Evolutionary conservation across 148 eudicot species (phyloP), one percentile per base, ranked within the genome.

Genomic region (Vaccinium vitisidaea): DNA sequence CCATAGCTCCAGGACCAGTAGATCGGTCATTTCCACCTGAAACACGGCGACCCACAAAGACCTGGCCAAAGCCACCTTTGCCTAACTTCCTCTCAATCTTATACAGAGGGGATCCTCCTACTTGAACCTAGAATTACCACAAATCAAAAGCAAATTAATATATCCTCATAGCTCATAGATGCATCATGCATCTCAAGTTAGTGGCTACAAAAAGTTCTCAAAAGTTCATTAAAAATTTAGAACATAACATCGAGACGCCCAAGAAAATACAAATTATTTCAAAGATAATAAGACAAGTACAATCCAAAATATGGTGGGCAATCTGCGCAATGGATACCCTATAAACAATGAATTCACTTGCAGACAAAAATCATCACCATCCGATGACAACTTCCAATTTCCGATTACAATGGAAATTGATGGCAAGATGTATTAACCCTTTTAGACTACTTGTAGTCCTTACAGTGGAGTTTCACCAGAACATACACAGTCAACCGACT

Each of bases 21-120:
- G 87, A 65, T 30, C 94, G 90, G 9, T 92, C 98, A 89, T 69
- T 92, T 59, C 98, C 94, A 76, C 98, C 95, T 3, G 85, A 88
- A 80, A 91, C 86, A 83, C 96, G 96, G 10, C 96, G 96, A 8
- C 98, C 98, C 46, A 95, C 93, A 88, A 95, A 95, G 63, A 95
- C 98, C 91, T 95, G 98, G 75, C 98, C 98, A 84, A 95, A 95
- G 69, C 98, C 98, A 87, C 98, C 98, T 90, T 95, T 95, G 54
- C 98, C 98, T 49, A 95, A 85, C 86, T 93, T 95, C 87, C 94
- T 92, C 79, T 95, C 98, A 77, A 95, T 91, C 88, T 90, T 93
- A 83, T 93, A 95, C 19, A 83, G n/a, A 19, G 98, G 98, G 2
- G 98, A 95, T 67, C 90, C 90, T 83, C 98, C 98, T 49, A 95